Evolutionary conservation across 2,329 filamentous ascomycete species (phyloP).

Genomic region (Claviceps fusiformis): DNA sequence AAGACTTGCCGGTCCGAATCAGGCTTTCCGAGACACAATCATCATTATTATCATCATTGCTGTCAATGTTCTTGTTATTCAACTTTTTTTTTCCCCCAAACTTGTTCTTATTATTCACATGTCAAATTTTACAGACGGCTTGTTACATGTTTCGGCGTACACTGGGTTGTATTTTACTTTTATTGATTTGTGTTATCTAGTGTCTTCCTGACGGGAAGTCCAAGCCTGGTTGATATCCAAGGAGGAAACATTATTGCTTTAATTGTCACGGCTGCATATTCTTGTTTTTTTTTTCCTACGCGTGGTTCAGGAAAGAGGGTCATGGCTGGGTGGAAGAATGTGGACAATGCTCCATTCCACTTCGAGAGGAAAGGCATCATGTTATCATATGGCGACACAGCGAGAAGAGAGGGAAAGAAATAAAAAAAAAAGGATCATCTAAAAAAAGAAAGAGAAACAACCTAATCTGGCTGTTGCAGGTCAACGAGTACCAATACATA

Average conservation of each 20-base stretch:
- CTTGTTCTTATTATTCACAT: no score
- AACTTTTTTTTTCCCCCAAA: neutral
- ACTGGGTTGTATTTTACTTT: neutral
- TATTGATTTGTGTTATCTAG: no score
- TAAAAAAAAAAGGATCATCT: neutral
- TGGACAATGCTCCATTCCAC: no score
- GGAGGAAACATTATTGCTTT: neutral
- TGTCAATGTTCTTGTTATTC: neutral
- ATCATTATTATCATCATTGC: neutral
- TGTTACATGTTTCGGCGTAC: slow-evolving; percentile 4
- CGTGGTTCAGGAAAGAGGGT: no score
- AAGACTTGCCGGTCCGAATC: neutral
- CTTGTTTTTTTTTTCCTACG: neutral
- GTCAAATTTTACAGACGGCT: neutral
- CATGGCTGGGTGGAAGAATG: no score
- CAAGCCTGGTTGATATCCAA: slow-evolving; percentile 6
- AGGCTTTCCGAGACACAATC: neutral
- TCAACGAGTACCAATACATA: neutral
- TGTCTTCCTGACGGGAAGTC: neutral
- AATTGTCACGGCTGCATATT: neutral
- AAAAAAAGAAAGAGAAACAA: neutral
- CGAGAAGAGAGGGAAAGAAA: neutral
- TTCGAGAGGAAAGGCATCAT: no score
- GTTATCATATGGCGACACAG: no score
- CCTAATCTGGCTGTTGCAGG: neutral